Base-by-base conservation (phyloP, 2,329 filamentous ascomycete genomes). In the Nigrospora sphaerica region DNA sequence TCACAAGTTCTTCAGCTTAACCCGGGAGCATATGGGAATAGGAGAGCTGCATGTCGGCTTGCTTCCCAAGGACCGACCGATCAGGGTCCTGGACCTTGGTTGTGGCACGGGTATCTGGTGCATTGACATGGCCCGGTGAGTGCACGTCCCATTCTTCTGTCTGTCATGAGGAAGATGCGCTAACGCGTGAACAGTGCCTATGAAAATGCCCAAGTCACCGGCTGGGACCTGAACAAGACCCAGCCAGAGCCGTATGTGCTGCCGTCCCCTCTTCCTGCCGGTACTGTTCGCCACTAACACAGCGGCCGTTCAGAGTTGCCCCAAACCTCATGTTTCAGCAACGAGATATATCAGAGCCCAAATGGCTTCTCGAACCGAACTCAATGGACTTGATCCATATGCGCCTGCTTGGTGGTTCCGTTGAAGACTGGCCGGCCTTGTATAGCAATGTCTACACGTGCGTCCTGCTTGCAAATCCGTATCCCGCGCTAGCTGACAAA, bases 51-150 rank as follows among this genome's bases (percentile, higher is more conserved):
- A 55, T 46, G 50, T 54, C 12, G 72, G 78, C 50, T 57, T 36
- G n/a, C 46, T 65, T 12, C 62, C 63, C 33, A 54, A 44, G 17
- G 54, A 60, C 13, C 23, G 16, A 31, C 16, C 2, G 66, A 67
- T 2, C 66, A 44, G 69, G 43, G 73, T 85, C 41, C 61, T 86
- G 37, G 82, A 86, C 57, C 61, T 95, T 45, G 92, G 90, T 37
- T 91, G 86, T 52, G 92, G 91, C 17, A 95, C 89, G 1, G 90
- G 89, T 35, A 92, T 95, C 50, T 97, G 92, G 92, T 81, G 86
- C 36, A 87, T 95, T 56, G 86, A 92, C 54, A 85, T 95, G 68
- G 86, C 86, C 52, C 83, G 86, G 78, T 88, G 71, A 69, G 80
- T 63, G 17, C 32, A 42, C 17, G 35, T 23, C 33, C 18, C 32